These are phyloP conservation scores for Fistulinella cinereoalba DNA, from an alignment of 1,284 basidiomycete species.

Conservation along the genomic window DNA sequence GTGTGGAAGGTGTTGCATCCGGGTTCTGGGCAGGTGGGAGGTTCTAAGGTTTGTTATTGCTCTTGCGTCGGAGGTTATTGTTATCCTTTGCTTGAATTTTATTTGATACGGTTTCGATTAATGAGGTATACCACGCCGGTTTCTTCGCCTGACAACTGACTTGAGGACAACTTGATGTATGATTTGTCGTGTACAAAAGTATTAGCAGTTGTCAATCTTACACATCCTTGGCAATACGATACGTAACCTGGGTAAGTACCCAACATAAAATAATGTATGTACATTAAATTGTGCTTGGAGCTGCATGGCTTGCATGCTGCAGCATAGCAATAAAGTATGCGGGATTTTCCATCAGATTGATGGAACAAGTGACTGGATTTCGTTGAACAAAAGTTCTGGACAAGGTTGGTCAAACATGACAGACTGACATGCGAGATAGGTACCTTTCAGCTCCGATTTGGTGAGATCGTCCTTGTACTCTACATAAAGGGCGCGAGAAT, in stretches of 20 bases:
- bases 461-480: constrained; percentile 75
- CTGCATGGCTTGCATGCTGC: too few relatives aligned
- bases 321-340: too few relatives aligned
- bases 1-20: constrained; percentile 66
- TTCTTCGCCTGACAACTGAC: not conserved
- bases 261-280: too few relatives aligned
- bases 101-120: constrained; percentile 8
- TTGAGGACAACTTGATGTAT: too few relatives aligned
- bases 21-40: constrained; percentile 58
- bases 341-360: constrained; percentile 39
- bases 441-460: constrained; percentile 70
- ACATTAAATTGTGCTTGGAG: too few relatives aligned
- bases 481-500: constrained; percentile 28
- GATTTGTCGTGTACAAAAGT: too few relatives aligned
- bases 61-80: constrained; percentile 2
- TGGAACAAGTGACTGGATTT: constrained; percentile 67
- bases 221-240: not conserved
- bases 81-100: constrained; percentile 7
- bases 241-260: not conserved
- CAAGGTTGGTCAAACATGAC: constrained; percentile 12
- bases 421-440: constrained; percentile 18
- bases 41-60: constrained; percentile 34
- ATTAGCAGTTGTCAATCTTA: constrained; percentile 12
- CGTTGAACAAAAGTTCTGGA: constrained; percentile 56
- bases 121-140: constrained; percentile 8